phyloP scores from a whole-genome alignment of 2,329 filamentous ascomycete genomes.

The Trichoderma breve region DNA sequence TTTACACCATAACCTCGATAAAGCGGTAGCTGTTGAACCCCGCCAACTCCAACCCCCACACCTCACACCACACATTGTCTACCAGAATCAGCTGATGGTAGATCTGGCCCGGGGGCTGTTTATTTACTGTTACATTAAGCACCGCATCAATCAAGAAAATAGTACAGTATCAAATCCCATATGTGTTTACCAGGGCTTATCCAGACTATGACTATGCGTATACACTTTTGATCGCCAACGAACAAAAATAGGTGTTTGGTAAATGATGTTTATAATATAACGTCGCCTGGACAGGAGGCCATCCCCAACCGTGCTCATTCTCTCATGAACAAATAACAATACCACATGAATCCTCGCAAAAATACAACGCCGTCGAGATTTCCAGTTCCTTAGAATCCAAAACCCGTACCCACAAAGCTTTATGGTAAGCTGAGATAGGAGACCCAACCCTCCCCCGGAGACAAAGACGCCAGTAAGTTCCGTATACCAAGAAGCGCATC shows the following conservation, averaged over 20 bases:
- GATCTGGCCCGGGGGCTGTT: neutral
- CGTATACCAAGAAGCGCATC: conserved; percentile 13
- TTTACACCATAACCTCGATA: conserved; percentile 25
- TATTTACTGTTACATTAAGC: neutral
- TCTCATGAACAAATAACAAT: neutral
- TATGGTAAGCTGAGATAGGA: conserved; percentile 23
- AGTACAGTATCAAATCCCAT: neutral
- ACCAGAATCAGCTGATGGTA: neutral
- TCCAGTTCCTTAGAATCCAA: conserved; percentile 26
- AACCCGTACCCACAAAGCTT: conserved; percentile 23
- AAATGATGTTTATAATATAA: neutral
- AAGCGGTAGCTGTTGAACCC: conserved; percentile 20
- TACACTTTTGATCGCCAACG: conserved; percentile 6
- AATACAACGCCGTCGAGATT: conserved; percentile 33
- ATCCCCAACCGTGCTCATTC: neutral
- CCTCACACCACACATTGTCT: conserved; percentile 6
- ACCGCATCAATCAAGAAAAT: neutral
- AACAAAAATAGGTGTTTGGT: conserved; percentile 2
- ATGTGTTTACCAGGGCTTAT: neutral
- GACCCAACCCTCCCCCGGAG: conserved; percentile 23
- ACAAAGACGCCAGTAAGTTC: conserved; percentile 26
- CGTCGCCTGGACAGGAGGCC: neutral
- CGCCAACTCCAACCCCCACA: neutral
- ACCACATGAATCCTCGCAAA: conserved; percentile 8
- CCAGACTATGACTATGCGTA: conserved; percentile 8